Base-by-base conservation (phyloP, 2,329 filamentous ascomycete species). In the Cryphonectria naterciae region DNA sequence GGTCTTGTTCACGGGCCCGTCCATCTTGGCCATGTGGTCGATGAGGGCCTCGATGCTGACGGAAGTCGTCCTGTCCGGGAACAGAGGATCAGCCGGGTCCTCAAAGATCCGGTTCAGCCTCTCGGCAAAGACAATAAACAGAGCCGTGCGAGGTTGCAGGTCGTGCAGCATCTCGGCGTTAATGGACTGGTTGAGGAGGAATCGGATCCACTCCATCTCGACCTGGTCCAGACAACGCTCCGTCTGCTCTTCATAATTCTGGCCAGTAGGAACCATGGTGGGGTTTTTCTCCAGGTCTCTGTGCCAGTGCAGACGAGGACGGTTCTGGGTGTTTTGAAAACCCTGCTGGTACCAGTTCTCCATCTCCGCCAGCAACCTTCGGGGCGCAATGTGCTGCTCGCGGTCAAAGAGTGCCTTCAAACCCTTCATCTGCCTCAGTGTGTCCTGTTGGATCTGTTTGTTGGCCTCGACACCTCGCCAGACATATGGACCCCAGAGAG, bases 191-290 rank as follows among this genome's bases (percentile, higher is more conserved):
- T 74, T 75, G 28, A 77, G 75, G 28, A 82, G 69, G 8, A 79
- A 79, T 65, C 75, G 73, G 52, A 82, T 73, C 79, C 79, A 81
- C 28, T 74, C 68, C n/a, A 79, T 68, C 46, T 82, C 81, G 10
- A 75, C 71, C 41, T 74, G 72, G 60, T 74, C 73, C 19, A 80
- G 43, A 1, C 70, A 69, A 8, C 74, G 70, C 8, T 52, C 67
- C 32, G 19, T 41, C 13, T 1, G 22, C 10, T 37, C 28, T 19
- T 39, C 37, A 11, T 6, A 19, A 22, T 22, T 28, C 28, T 25
- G 37, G 10, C 61, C 13, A 4, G n/a, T 17, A 13, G 17, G 28
- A 46, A 46, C 52, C 10, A 39, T 13, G 10, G 37, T 11, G 37
- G 8, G 8, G 37, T 13, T 11, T 49, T 1, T 22, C 41, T 5